Evolutionary conservation across 495 filamentous ascomycete species (phyloP).

Genomic region (Darksidea phi): DNA sequence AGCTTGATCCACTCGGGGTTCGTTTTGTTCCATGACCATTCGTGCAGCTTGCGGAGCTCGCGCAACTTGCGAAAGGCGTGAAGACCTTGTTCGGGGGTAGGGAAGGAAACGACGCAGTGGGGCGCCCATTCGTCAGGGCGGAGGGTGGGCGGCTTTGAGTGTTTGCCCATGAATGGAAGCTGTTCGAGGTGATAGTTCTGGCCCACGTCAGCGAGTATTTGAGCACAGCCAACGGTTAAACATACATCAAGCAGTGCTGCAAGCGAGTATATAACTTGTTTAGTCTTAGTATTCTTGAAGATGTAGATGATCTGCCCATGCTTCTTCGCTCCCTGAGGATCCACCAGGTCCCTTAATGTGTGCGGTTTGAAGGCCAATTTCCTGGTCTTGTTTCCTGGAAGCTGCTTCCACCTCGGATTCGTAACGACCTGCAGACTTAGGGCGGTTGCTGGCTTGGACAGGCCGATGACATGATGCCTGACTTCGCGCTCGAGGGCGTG

Average conservation of each 20-base stretch:
- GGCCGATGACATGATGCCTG: background rate
- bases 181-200: conserved; percentile 69
- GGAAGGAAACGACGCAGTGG: conserved; percentile 72
- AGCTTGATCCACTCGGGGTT: conserved; percentile 33
- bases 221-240: conserved; percentile 6
- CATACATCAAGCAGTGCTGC: conserved; percentile 66
- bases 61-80: conserved; percentile 75
- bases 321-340: conserved; percentile 2
- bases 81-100: conserved; percentile 62
- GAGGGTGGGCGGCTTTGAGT: conserved; percentile 71
- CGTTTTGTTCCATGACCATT: conserved; percentile 58
- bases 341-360: background rate
- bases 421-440: background rate
- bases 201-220: conserved; percentile 4
- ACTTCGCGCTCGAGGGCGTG: background rate
- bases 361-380: background rate
- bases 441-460: background rate
- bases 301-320: conserved; percentile 67
- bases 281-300: conserved; percentile 75
- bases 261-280: conserved; percentile 81
- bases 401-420: background rate
- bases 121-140: conserved; percentile 93
- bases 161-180: conserved; percentile 86
- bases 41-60: conserved; percentile 73
- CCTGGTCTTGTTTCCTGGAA: background rate